Percentiles rank a stretch among this genome's conserved stretches.
Conservation (phyloP, 805 yeast species). For the Dipodascus geniculatus region DNA sequence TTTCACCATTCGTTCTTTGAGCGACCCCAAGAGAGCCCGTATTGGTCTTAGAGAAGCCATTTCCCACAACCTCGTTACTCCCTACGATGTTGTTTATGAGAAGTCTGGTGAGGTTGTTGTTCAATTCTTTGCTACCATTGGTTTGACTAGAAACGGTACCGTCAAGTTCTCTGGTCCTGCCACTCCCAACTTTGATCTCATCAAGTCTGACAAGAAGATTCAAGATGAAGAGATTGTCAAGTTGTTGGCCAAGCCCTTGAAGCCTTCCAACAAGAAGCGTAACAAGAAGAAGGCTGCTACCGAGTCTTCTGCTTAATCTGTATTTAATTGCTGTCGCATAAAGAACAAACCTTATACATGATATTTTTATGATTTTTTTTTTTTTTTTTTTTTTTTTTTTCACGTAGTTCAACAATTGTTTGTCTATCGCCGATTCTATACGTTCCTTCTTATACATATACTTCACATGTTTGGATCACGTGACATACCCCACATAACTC, state of each 20-base stretch:
- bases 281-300: slow-evolving; percentile 27
- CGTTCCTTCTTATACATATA: too few relatives aligned
- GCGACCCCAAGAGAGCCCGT: slow-evolving; percentile 59
- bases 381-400: too few relatives aligned
- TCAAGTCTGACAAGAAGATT: slow-evolving; percentile 46
- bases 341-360: too few relatives aligned
- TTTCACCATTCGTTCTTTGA: slow-evolving; percentile 50
- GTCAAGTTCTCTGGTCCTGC: slow-evolving; percentile 49
- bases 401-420: too few relatives aligned
- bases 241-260: slow-evolving; percentile 40
- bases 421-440: too few relatives aligned
- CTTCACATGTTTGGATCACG: too few relatives aligned
- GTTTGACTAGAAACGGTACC: slow-evolving; percentile 60
- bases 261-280: slow-evolving; percentile 36
- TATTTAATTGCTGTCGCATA: too few relatives aligned
- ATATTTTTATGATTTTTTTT: too few relatives aligned
- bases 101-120: slow-evolving; percentile 56
- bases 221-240: slow-evolving; percentile 38
- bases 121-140: slow-evolving; percentile 66
- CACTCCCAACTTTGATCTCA: slow-evolving; percentile 35
- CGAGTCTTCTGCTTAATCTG: slow-evolving; percentile 6
- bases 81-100: slow-evolving; percentile 59
- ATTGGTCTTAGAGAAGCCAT: slow-evolving; percentile 65
- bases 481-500: too few relatives aligned
- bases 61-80: slow-evolving; percentile 52